Evolutionary conservation across 169 alveolate species (phyloP), one percentile per base, ranked within the genome.

Genomic region (Eimeria praecox): DNA sequence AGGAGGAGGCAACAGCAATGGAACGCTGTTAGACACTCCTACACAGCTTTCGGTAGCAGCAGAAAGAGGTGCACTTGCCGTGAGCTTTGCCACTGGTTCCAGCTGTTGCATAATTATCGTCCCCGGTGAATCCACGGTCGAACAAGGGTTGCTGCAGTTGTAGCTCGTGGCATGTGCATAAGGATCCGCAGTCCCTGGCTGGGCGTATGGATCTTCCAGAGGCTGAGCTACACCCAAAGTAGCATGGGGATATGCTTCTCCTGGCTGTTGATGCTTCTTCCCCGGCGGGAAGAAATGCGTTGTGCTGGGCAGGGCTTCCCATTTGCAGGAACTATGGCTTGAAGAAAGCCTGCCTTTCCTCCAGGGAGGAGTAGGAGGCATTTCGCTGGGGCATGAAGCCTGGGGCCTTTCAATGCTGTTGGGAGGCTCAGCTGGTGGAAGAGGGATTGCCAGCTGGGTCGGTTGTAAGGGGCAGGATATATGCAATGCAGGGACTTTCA

Each of bases 351-450:
- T 30, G 92, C 54, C 33, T 59, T 33, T 85, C 42, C 92, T 85
- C 92, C 92, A 85, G 2, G 92, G 92, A 27, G 92, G 92, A 4
- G 92, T 85, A 33, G 92, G 92, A 22, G 92, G 88, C 64, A 9
- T 78, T 78, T 78, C 64, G 64, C 64, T 46, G 16, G 42, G 69
- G 2, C 42, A 42, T 4, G 88, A 16, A n/a, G 66, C 66, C 9
- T 78, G 59, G 46, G 64, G 66, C 40, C 62, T 30, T 8, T 78
- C 88, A 46, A 78, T n/a, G 9, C 42, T 27, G 42, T 46, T 78
- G 88, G 92, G 75, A n/a, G 92, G 77, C 56, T 52, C 92, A 30
- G 77, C 75, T n/a, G 92, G 92, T n/a, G 78, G 78, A 85, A 85
- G 92, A 27, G 92, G 75, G n/a, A 85, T 85, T 14, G 92, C 49